Base-by-base conservation (phyloP, 2,329 filamentous ascomycete species). In the Coniochaeta ligniaria region DNA sequence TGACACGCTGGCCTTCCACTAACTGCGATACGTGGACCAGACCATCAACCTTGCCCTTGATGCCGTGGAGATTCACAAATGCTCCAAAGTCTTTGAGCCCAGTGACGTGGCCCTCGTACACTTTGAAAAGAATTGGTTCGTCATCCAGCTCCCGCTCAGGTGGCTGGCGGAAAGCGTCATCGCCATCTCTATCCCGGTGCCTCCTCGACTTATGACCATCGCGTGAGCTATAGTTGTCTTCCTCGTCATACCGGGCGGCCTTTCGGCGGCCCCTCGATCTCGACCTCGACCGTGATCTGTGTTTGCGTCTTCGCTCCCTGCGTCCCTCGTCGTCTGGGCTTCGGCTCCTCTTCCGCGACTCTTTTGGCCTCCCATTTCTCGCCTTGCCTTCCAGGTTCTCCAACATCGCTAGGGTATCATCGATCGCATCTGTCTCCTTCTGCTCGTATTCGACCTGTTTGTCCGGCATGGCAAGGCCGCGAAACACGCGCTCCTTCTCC, bases 61-160 rank as follows among this genome's bases (percentile, higher is more conserved):
- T 89, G 20, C 92, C 90, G 66, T 88, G 84, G n/a, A 99, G 73
- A 66, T 96, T 96, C 61, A 98, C 92, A 73, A 99, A 99, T 0
- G 88, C 92, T 12, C 95, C 95, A 75, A 98, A 99, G 63, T 97
- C 92, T 69, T 97, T 98, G 59, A 99, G 81, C 0, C 93, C 92
- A 0, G 92, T 97, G 16, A 98, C 91, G 68, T 88, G 87, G 1
- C 95, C 95, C 64, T 92, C 84, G 69, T 99, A 99, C 2, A 97
- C 78, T 71, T 99, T 99, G 79, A 88, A 87, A 7, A 96, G 75
- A 36, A 93, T 79, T 0, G 95, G 92, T 47, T 83, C 75, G 59
- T 96, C 90, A 73, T 99, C 95, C 11, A 96, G 72, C 67, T 96
- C 91, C 1, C 82, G 83, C 1, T 84, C 83, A 0, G 90, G 89